Evolutionary conservation across 2,329 filamentous ascomycete genomes (phyloP).

Genomic region (Parasarocladium wereldwijsianum): DNA sequence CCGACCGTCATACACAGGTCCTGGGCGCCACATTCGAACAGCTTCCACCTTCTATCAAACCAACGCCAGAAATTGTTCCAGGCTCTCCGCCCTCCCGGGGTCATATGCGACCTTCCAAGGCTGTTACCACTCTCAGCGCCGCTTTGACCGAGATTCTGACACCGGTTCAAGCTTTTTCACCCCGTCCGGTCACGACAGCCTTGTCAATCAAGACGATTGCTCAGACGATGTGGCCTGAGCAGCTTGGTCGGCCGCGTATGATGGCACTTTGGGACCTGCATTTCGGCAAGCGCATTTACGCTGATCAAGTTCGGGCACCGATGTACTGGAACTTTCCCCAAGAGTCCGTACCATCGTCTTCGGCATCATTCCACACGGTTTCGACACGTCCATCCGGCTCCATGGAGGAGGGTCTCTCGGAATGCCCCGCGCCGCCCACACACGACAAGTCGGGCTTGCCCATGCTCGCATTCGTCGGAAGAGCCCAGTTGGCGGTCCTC

Average conservation of each 20-base stretch:
- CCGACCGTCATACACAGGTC: slow-evolving; percentile 31
- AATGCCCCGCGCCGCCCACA: slow-evolving; percentile 11
- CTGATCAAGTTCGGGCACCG: slow-evolving; percentile 29
- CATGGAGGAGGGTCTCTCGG: too few species aligned
- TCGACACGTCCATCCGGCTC: slow-evolving; percentile 20
- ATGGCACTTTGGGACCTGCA: slow-evolving; percentile 30
- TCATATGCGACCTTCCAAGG: slow-evolving; percentile 23
- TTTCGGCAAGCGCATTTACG: slow-evolving; percentile 31
- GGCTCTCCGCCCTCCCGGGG: slow-evolving; percentile 20
- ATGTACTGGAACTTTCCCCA: slow-evolving; percentile 30
- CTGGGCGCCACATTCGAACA: slow-evolving; percentile 32
- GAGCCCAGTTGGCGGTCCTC: slow-evolving; percentile 27
- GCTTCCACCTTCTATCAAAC: slow-evolving; percentile 24
- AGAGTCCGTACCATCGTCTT: slow-evolving; percentile 7
- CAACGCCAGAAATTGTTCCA: slow-evolving; percentile 19
- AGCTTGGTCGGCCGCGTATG: slow-evolving; percentile 15
- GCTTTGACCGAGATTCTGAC: slow-evolving; percentile 28
- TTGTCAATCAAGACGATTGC: slow-evolving; percentile 29
- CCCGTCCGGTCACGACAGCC: slow-evolving; percentile 19
- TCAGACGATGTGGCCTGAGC: slow-evolving; percentile 26
- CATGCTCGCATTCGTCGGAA: slow-evolving; percentile 32
- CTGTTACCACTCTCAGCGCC: slow-evolving; percentile 25
- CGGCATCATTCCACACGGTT: slow-evolving; percentile 20
- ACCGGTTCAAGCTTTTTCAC: slow-evolving; percentile 10
- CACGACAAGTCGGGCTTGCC: slow-evolving; percentile 13